Evolutionary conservation across 352 stramenopile species (phyloP).

Genomic region (Phytophthora chlamydospora): DNA sequence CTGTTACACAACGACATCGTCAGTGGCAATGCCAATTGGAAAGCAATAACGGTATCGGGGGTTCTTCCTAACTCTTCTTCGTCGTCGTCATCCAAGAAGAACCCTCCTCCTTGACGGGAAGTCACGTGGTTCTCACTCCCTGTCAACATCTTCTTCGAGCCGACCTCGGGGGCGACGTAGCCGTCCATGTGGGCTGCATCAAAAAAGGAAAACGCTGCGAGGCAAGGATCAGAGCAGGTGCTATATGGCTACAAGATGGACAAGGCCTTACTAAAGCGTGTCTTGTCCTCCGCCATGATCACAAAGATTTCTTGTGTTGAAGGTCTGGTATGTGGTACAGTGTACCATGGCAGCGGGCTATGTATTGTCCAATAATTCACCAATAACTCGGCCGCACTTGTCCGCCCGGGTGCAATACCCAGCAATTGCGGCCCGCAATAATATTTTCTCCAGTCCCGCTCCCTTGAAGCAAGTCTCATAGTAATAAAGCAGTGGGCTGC

Average conservation of each 20-base stretch:
- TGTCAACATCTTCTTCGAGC: conserved; percentile 6
- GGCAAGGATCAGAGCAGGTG: not conserved
- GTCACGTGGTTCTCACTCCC: conserved; percentile 4
- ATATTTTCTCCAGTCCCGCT: too few species aligned
- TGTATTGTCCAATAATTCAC: too few species aligned
- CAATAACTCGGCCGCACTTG: too few species aligned
- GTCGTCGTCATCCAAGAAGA: conserved; percentile 42
- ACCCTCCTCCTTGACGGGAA: conserved; percentile 2
- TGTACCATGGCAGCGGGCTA: too few species aligned
- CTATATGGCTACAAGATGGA: not conserved
- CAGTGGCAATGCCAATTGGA: not conserved
- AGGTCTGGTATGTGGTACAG: too few species aligned
- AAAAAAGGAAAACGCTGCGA: conserved; percentile 46
- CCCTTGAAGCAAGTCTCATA: not conserved
- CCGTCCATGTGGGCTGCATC: conserved; percentile 41
- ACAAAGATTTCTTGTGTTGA: too few species aligned
- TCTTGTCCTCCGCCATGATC: conserved; percentile 21
- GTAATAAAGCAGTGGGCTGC: not conserved
- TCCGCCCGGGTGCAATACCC: too few species aligned
- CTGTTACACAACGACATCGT: conserved; percentile 9
- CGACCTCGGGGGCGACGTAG: conserved; percentile 21
- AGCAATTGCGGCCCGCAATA: too few species aligned
- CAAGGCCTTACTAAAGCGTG: conserved; percentile 16
- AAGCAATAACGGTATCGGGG: not conserved
- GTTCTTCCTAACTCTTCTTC: conserved; percentile 27